Conservation (phyloP, 2,329 filamentous ascomycete species). For the Magnaporthales sp. region DNA sequence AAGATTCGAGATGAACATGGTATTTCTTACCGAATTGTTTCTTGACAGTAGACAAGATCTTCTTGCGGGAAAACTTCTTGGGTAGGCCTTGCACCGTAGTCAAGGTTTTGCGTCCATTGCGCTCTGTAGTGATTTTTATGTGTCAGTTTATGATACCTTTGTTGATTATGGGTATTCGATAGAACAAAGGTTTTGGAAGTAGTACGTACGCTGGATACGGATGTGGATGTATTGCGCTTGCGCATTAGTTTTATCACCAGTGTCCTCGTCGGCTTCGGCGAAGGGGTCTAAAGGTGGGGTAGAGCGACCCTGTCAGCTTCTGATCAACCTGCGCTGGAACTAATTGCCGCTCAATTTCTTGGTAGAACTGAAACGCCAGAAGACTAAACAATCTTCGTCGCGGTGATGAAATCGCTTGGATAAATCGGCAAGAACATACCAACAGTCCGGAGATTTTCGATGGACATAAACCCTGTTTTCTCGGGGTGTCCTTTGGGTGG, state of each 20-base stretch:
- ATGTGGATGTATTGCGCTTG: constrained; percentile 96
- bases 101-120: constrained; percentile 99
- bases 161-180: neutral
- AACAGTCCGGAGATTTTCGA: constrained; percentile 97
- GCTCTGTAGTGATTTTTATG: constrained; percentile 51
- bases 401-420: neutral
- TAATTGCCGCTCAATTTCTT: neutral
- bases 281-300: constrained; percentile 71
- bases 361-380: neutral
- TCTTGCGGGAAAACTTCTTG: constrained; percentile 99
- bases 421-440: constrained; percentile 47
- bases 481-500: constrained; percentile 5
- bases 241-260: constrained; percentile 87
- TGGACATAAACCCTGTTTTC: constrained; percentile 56
- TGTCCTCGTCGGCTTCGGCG: constrained; percentile 99
- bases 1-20: neutral
- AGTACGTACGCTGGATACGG: constrained; percentile 87
- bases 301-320: constrained; percentile 17
- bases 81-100: constrained; percentile 98
- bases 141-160: neutral
- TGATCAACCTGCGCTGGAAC: neutral
- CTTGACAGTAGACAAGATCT: constrained; percentile 99
- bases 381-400: neutral
- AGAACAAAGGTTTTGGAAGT: neutral
- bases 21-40: constrained; percentile 82